Evolutionary conservation across 2,329 filamentous ascomycete genomes (phyloP).

Genomic region (Penicillium sp.): DNA sequence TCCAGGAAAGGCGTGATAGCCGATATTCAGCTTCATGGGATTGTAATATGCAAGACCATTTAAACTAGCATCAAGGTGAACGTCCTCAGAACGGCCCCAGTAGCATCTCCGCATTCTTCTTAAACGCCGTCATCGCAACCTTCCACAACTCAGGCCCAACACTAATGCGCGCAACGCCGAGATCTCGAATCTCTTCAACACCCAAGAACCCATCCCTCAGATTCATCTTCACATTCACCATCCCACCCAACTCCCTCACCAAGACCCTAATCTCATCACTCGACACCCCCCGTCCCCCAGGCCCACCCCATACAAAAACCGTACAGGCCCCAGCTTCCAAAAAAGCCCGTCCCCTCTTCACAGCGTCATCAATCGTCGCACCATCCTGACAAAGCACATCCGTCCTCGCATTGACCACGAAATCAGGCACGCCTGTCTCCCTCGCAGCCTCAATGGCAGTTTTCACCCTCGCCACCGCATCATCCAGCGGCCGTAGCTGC

Average conservation of each 20-base stretch:
- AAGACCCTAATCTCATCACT: conserved; percentile 49
- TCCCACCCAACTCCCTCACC: conserved; percentile 50
- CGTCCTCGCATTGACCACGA: conserved; percentile 58
- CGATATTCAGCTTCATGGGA: no score
- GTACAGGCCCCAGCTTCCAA: conserved; percentile 58
- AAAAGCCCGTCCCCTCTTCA: conserved; percentile 57
- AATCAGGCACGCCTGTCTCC: conserved; percentile 53
- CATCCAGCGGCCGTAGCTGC: conserved; percentile 41
- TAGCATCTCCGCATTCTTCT: conserved; percentile 30
- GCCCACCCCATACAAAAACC: conserved; percentile 61
- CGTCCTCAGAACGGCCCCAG: conserved; percentile 1
- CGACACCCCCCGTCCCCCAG: conserved; percentile 42
- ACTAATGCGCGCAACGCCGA: conserved; percentile 58
- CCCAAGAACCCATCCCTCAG: conserved; percentile 41
- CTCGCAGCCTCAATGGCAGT: conserved; percentile 30
- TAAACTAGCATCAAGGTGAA: background rate
- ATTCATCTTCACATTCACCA: conserved; percentile 50
- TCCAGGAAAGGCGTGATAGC: background rate
- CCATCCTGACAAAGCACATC: conserved; percentile 49
- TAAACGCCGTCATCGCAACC: conserved; percentile 38
- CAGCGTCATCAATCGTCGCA: conserved; percentile 48
- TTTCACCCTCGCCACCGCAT: conserved; percentile 51
- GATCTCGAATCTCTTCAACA: conserved; percentile 44
- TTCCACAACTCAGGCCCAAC: conserved; percentile 51
- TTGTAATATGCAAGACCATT: background rate